Evolutionary conservation across 2,329 filamentous ascomycete genomes (phyloP).

Genomic region (Aureobasidium zeae): DNA sequence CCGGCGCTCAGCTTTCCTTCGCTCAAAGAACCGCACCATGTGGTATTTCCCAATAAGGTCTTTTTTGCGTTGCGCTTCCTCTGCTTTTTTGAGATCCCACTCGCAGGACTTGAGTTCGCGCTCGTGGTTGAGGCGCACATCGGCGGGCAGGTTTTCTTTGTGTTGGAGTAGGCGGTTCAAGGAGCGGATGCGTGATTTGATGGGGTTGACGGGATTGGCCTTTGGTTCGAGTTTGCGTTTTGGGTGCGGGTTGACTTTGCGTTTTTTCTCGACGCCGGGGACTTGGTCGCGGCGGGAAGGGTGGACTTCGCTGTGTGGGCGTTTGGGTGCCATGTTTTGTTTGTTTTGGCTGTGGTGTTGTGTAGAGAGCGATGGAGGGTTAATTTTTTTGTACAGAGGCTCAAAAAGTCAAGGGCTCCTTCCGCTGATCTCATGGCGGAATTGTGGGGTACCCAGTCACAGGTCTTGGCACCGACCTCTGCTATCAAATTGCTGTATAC

Average conservation of each 20-base stretch:
- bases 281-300: conserved; percentile 23
- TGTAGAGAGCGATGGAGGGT: conserved; percentile 1
- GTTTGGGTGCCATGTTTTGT: conserved; percentile 23
- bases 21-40: conserved; percentile 76
- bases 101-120: conserved; percentile 60
- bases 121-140: conserved; percentile 60
- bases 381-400: conserved; percentile 7
- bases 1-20: conserved; percentile 58
- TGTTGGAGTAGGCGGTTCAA: conserved; percentile 57
- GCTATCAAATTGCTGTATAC: no score
- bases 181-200: conserved; percentile 63
- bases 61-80: conserved; percentile 52
- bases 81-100: conserved; percentile 51
- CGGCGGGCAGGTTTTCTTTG: conserved; percentile 53
- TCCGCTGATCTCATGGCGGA: no score
- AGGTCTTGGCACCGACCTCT: no score
- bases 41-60: conserved; percentile 72
- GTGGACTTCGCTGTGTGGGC: conserved; percentile 20
- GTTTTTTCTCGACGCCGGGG: conserved; percentile 20
- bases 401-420: conserved; percentile 4
- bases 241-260: conserved; percentile 21
- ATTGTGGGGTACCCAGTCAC: conserved; percentile 12
- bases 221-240: conserved; percentile 26
- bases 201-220: conserved; percentile 35
- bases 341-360: background rate